Conservation (phyloP, 345 rosid genomes). For the Turritis glabra region DNA sequence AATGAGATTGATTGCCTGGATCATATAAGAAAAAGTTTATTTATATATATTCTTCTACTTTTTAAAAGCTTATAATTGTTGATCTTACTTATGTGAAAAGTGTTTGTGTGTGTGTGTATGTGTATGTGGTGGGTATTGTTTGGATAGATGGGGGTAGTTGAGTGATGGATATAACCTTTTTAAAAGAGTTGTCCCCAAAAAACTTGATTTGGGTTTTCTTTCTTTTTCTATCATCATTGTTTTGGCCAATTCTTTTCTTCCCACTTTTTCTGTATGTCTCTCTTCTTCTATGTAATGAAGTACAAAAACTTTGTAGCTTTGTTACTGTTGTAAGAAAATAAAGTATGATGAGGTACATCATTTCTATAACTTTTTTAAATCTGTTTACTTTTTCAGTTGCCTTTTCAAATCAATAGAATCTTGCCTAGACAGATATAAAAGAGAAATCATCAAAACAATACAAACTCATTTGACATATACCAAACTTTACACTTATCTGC, state of each 20-base stretch:
- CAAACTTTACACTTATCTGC: neutral
- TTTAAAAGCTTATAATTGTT: slow-evolving; percentile 31
- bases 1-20: slow-evolving; percentile 37
- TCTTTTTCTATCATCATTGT: slow-evolving; percentile 37
- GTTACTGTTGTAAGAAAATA: slow-evolving; percentile 25
- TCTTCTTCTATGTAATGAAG: slow-evolving; percentile 30
- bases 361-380: slow-evolving; percentile 23
- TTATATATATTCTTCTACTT: slow-evolving; percentile 10
- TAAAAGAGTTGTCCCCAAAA: slow-evolving; percentile 37
- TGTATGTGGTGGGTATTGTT: slow-evolving; percentile 35
- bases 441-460: neutral
- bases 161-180: slow-evolving; percentile 40
- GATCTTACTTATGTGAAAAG: slow-evolving; percentile 35
- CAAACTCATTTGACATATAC: neutral
- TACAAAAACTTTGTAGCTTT: slow-evolving; percentile 23
- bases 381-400: neutral
- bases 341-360: slow-evolving; percentile 33
- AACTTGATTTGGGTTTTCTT: slow-evolving; percentile 37
- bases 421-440: neutral
- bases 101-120: slow-evolving; percentile 17
- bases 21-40: slow-evolving; percentile 16
- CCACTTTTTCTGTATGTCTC: slow-evolving; percentile 27
- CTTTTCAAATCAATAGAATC: slow-evolving; percentile 6
- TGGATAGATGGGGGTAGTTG: slow-evolving; percentile 37
- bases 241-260: slow-evolving; percentile 18